phyloP scores from a whole-genome alignment of 805 yeast species.

The Teunomyces barrocoloradensis region DNA sequence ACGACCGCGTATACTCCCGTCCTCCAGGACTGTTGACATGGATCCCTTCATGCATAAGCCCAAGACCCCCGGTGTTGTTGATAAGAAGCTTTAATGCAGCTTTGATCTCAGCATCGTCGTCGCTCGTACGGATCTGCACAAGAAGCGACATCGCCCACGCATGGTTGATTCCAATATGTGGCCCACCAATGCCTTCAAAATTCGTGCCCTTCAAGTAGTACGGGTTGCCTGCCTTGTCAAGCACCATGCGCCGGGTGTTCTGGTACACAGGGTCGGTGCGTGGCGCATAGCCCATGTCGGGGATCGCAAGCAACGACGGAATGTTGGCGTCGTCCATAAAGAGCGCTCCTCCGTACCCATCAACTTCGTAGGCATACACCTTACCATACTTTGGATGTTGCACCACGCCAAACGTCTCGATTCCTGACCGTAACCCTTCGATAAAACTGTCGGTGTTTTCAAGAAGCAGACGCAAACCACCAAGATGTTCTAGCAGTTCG shows the following conservation, averaged over 20 bases:
- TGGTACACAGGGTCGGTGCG: constrained; percentile 59
- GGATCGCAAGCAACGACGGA: constrained; percentile 77
- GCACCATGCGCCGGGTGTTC: constrained; percentile 75
- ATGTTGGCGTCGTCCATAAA: constrained; percentile 91
- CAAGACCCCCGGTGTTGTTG: constrained; percentile 67
- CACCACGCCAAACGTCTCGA: constrained; percentile 62
- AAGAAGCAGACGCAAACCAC: constrained; percentile 10
- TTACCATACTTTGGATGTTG: constrained; percentile 67
- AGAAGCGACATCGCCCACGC: constrained; percentile 94
- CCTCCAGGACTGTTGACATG: constrained; percentile 55
- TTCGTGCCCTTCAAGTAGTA: constrained; percentile 61
- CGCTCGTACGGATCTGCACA: constrained; percentile 69
- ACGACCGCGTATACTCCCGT: constrained; percentile 64
- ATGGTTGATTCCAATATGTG: constrained; percentile 74
- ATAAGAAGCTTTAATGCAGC: constrained; percentile 49
- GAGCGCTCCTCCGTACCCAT: constrained; percentile 72
- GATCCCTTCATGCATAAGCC: constrained; percentile 82
- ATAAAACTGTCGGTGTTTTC: constrained; percentile 36
- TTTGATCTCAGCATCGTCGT: constrained; percentile 66
- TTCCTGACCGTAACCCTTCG: constrained; percentile 48
- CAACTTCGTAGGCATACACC: constrained; percentile 86
- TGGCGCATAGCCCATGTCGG: constrained; percentile 67
- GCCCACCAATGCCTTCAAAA: constrained; percentile 86
- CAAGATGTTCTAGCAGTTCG: not conserved
- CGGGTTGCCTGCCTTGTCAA: constrained; percentile 71